Percentiles rank a stretch among this genome's conserved stretches.
phyloP scores from a whole-genome alignment of 805 yeast genomes.

The Lachancea kluyveri region DNA sequence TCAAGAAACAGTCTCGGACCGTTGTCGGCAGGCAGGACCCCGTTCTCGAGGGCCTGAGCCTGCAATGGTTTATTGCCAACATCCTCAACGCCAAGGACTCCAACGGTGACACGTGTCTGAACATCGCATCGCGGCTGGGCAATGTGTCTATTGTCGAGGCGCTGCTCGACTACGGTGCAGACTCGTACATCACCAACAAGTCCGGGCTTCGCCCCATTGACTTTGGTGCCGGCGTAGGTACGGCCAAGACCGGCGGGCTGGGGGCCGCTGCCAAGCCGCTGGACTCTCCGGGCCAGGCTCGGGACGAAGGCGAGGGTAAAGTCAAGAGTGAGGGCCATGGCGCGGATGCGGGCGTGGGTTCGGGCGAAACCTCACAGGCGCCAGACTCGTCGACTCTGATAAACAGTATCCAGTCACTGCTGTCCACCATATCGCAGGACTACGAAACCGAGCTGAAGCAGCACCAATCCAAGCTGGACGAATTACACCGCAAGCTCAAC shows the following conservation, averaged over 20 bases:
- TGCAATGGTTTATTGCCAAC: constrained; percentile 55
- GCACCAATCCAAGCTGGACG: constrained; percentile 47
- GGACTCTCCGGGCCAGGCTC: constrained; percentile 2
- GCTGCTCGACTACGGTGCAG: constrained; percentile 83
- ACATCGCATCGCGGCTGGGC: constrained; percentile 86
- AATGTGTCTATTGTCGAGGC: constrained; percentile 75
- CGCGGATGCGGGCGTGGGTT: constrained; percentile 7
- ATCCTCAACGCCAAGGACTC: constrained; percentile 85
- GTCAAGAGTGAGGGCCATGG: not conserved
- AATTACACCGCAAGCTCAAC: constrained; percentile 39
- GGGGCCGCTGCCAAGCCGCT: constrained; percentile 18
- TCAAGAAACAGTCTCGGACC: constrained; percentile 32
- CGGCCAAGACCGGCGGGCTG: too few relatives aligned
- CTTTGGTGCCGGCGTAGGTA: constrained; percentile 63
- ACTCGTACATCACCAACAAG: constrained; percentile 68
- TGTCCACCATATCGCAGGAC: constrained; percentile 48
- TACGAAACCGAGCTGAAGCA: constrained; percentile 51
- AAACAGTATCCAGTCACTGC: constrained; percentile 44
- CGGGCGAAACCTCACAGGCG: constrained; percentile 6
- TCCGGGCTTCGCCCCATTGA: constrained; percentile 84
- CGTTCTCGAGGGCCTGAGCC: constrained; percentile 38
- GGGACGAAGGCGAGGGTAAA: too few relatives aligned
- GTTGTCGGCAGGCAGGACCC: constrained; percentile 33
- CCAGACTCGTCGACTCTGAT: constrained; percentile 29
- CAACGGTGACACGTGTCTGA: constrained; percentile 93